These are phyloP conservation scores for Kernera saxatilis DNA, from an alignment of 345 rosid species.

Conservation along the genomic window DNA sequence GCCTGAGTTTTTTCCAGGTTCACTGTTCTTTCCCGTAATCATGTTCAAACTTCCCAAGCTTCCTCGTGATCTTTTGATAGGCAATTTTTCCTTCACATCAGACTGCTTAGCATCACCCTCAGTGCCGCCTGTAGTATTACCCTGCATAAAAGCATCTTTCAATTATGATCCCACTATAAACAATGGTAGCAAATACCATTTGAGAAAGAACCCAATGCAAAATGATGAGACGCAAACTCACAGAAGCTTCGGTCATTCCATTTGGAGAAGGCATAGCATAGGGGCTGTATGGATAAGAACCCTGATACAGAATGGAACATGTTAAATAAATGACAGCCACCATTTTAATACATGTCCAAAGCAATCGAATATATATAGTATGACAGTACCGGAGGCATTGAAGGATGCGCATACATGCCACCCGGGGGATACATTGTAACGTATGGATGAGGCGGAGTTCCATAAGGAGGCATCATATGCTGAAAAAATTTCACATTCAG, in stretches of 20 bases:
- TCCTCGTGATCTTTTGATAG: conserved; percentile 97
- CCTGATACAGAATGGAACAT: conserved; percentile 40
- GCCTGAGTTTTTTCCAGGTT: conserved; percentile 61
- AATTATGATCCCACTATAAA: conserved; percentile 7
- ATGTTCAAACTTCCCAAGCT: conserved; percentile 93
- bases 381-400: conserved; percentile 77
- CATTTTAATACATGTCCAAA: not conserved
- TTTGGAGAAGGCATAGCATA: conserved; percentile 95
- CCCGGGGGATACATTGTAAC: conserved; percentile 99
- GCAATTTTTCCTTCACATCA: conserved; percentile 87
- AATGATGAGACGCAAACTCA: conserved; percentile 36
- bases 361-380: conserved; percentile 13
- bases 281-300: conserved; percentile 94
- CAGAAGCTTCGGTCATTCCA: conserved; percentile 75
- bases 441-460: conserved; percentile 95
- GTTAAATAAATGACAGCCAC: not conserved
- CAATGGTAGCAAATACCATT: not conserved
- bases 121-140: conserved; percentile 60
- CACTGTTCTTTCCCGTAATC: conserved; percentile 82
- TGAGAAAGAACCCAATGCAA: conserved; percentile 13
- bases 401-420: conserved; percentile 93
- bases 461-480: conserved; percentile 99
- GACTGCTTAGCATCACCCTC: conserved; percentile 78
- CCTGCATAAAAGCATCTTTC: conserved; percentile 40
- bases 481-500: conserved; percentile 35